Evolutionary conservation across 2,329 filamentous ascomycete species (phyloP).

Genomic region (Epichloe bromicola): DNA sequence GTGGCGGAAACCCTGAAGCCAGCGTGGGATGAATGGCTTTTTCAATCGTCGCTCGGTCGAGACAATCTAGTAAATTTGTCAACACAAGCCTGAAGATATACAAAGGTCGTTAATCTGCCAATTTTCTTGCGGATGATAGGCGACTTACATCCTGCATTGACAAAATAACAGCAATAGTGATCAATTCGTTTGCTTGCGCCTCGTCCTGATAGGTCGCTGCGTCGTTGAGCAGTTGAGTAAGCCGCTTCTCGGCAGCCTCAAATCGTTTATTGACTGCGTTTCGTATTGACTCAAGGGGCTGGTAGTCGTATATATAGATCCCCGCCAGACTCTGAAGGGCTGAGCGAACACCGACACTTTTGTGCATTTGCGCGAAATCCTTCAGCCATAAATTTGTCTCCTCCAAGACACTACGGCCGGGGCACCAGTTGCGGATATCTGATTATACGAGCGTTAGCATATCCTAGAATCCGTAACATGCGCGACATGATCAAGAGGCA

Average conservation of each 20-base stretch:
- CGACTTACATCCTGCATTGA: slow-evolving; percentile 28
- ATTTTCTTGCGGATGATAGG: no score
- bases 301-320: slow-evolving; percentile 28
- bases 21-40: slow-evolving; percentile 20
- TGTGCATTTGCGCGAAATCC: slow-evolving; percentile 27
- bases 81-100: background rate
- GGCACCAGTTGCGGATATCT: slow-evolving; percentile 28
- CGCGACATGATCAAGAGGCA: background rate
- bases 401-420: slow-evolving; percentile 24
- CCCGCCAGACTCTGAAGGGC: slow-evolving; percentile 29
- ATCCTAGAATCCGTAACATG: background rate
- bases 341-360: slow-evolving; percentile 19
- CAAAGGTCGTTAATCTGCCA: background rate
- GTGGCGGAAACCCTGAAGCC: slow-evolving; percentile 24
- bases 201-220: slow-evolving; percentile 11
- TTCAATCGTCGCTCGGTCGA: slow-evolving; percentile 23
- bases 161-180: slow-evolving; percentile 24
- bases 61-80: slow-evolving; percentile 17
- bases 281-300: slow-evolving; percentile 19
- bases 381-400: slow-evolving; percentile 27
- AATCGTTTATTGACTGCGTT: slow-evolving; percentile 22
- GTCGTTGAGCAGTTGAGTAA: slow-evolving; percentile 16
- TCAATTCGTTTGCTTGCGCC: slow-evolving; percentile 18
- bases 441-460: background rate
- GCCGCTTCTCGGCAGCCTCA: slow-evolving; percentile 16